Percentiles rank a stretch among this genome's conserved stretches.
These are phyloP conservation scores for Henckelia pumila DNA, from an alignment of 257 asterid species.

Conservation along the genomic window DNA sequence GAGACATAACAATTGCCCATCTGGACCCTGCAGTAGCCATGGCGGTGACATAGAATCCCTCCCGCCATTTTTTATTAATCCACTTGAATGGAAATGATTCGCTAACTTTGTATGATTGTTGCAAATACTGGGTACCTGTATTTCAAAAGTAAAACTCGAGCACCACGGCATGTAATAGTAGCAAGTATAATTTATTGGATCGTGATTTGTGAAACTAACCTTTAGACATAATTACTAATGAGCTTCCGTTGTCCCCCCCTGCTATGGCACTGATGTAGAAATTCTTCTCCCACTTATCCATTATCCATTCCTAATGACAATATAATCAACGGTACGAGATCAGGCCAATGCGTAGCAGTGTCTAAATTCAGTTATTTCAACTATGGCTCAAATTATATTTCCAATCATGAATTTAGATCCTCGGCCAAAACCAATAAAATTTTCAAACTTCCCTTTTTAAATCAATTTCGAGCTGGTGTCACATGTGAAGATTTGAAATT, in stretches of 20 bases:
- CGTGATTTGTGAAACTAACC: conserved; percentile 40
- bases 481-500: background rate
- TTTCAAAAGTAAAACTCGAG: conserved; percentile 8
- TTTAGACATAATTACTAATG: conserved; percentile 67
- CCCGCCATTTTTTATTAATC: conserved; percentile 77
- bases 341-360: background rate
- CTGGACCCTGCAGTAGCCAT: conserved; percentile 68
- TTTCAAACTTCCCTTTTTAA: background rate
- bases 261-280: conserved; percentile 68
- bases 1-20: conserved; percentile 80
- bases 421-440: background rate
- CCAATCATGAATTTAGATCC: background rate
- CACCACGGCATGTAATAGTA: background rate
- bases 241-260: conserved; percentile 63
- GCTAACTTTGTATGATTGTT: conserved; percentile 72
- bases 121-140: conserved; percentile 56
- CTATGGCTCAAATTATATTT: background rate
- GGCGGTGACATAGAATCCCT: conserved; percentile 64
- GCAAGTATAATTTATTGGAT: background rate
- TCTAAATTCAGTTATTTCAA: too few relatives aligned
- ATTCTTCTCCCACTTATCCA: conserved; percentile 68
- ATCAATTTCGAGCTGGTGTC: background rate
- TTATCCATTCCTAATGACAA: conserved; percentile 63
- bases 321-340: conserved; percentile 3
- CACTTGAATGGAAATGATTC: conserved; percentile 70